Evolutionary conservation across 495 filamentous ascomycete genomes (phyloP), one percentile per base, ranked within the genome.

Genomic region (Penicillium dipodomyicola): DNA sequence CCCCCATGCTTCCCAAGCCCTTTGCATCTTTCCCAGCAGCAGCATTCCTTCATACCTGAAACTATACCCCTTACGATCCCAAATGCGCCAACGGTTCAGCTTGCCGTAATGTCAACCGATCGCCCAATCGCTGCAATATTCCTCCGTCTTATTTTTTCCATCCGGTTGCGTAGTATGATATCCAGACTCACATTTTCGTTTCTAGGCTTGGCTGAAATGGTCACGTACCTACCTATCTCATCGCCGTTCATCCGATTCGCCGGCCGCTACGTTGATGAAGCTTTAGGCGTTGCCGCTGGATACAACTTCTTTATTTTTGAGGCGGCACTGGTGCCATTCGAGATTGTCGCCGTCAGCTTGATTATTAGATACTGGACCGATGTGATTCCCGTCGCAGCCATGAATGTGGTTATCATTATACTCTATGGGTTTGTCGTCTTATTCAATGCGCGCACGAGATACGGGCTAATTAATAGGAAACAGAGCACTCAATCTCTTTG

Each of bases 231-330:
- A 39, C 89, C 90, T 29, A 86, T 94, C 49, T 88, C 85, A 19
- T 89, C 86, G 12, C 88, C 90, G 9, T 92, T 92, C 65, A 90
- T 94, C 67, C 85, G 87, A 25, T 89, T 92, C 65, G 89, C 90
- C 29, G 87, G 89, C 25, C 82, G 86, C 39, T 92, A 85, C 67
- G 88, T 92, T 54, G 88, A 92, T 65, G 88, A 82, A 54, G 79
- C 80, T 9, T 80, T 82, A 54, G 75, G 78, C n/a, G 74, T 82
- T 27, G 79, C 80, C 23, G 79, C 81, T 0, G 77, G 89, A 12
- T 92, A 87, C 78, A 92, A 91, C 59, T 87, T 87, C 72, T 88
- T 86, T 69, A 65, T 87, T 39, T 86, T 85, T 61, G 71, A 78
- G 60, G 75, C 70, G 4, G 67, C 64, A 3, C 67, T 77, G 55